Percentiles rank a stretch among this genome's conserved stretches.
Evolutionary conservation across 1,139 yeast genomes (phyloP).

Genomic region (Candida dubliniensis): DNA sequence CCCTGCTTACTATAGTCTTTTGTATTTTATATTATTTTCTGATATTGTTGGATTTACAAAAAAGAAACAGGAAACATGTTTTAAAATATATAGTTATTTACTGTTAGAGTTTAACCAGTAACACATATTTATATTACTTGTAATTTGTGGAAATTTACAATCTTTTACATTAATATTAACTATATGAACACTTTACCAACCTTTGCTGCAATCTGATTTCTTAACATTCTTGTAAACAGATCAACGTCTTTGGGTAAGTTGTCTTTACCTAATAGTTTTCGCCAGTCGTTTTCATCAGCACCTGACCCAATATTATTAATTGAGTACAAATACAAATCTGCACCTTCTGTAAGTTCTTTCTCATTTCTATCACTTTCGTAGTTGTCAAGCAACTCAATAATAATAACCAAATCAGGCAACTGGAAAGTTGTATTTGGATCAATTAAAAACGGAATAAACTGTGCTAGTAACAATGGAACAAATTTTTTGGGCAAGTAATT

Average conservation of each 20-base stretch:
- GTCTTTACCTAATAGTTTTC: slow-evolving; percentile 21
- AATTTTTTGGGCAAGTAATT: slow-evolving; percentile 63
- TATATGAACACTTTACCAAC: slow-evolving; percentile 42
- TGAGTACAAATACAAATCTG: slow-evolving; percentile 33
- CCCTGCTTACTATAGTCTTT: too few species aligned
- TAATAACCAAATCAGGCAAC: slow-evolving; percentile 46
- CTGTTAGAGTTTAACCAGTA: neutral
- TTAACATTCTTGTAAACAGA: slow-evolving; percentile 22
- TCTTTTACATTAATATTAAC: neutral
- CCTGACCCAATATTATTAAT: slow-evolving; percentile 21
- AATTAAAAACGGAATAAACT: slow-evolving; percentile 45
- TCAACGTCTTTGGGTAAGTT: slow-evolving; percentile 25
- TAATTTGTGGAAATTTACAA: neutral
- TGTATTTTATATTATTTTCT: too few species aligned
- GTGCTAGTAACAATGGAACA: slow-evolving; percentile 51
- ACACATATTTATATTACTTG: slow-evolving; percentile 2
- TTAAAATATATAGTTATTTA: too few species aligned
- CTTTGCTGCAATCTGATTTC: slow-evolving; percentile 35
- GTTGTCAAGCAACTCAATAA: slow-evolving; percentile 49
- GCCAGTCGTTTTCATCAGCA: slow-evolving; percentile 35
- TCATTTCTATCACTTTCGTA: slow-evolving; percentile 35
- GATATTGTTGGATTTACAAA: too few species aligned
- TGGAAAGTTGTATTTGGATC: slow-evolving; percentile 24
- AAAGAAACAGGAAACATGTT: too few species aligned
- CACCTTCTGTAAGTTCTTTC: slow-evolving; percentile 31